Percentiles rank a stretch among this genome's conserved stretches.
phyloP scores from a whole-genome alignment of 495 filamentous ascomycete genomes.

The Talaromyces wortmannii region DNA sequence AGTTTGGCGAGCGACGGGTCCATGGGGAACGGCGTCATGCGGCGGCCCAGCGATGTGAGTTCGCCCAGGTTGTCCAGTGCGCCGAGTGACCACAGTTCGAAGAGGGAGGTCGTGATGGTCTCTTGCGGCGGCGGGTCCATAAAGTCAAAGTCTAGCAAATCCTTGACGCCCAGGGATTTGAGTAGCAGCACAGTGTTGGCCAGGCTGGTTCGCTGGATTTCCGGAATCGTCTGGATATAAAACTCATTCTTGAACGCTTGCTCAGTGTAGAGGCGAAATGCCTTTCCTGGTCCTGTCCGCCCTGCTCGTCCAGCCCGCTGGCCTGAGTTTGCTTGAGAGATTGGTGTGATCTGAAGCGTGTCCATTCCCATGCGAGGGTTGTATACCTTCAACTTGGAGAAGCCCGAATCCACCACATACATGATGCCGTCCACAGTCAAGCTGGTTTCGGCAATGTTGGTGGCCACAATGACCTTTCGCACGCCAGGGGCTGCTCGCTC shows the following conservation, averaged over 20 bases:
- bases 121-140: constrained; percentile 99
- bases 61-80: constrained; percentile 92
- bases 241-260: constrained; percentile 93
- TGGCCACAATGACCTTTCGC: constrained; percentile 95
- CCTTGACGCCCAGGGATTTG: constrained; percentile 90
- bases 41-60: constrained; percentile 76
- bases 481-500: constrained; percentile 85
- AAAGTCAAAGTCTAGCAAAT: constrained; percentile 96
- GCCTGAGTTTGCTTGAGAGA: constrained; percentile 92
- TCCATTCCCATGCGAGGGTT: constrained; percentile 99
- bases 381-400: constrained; percentile 97
- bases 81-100: constrained; percentile 96
- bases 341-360: constrained; percentile 94
- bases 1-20: constrained; percentile 92
- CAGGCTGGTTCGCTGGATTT: constrained; percentile 95
- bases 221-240: constrained; percentile 95
- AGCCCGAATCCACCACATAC: constrained; percentile 97
- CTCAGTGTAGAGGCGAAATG: constrained; percentile 92
- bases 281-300: constrained; percentile 91
- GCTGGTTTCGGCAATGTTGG: constrained; percentile 97
- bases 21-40: constrained; percentile 98
- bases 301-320: constrained; percentile 93
- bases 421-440: constrained; percentile 98
- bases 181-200: constrained; percentile 90
- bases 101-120: constrained; percentile 93